These are phyloP conservation scores for Cytospora mali DNA, from an alignment of 2,329 filamentous ascomycete genomes.

Conservation along the genomic window DNA sequence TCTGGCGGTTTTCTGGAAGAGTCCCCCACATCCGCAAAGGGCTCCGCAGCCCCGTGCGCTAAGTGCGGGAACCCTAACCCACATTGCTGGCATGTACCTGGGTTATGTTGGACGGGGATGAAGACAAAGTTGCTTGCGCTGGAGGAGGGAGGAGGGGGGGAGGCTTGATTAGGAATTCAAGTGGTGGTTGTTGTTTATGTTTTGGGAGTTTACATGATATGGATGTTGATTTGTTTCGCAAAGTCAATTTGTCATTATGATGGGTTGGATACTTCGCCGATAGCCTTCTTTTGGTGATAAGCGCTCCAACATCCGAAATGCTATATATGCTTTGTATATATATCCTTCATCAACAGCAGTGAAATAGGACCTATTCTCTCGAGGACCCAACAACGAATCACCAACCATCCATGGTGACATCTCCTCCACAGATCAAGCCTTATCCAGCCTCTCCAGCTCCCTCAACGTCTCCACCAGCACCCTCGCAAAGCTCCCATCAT, in stretches of 20 bases:
- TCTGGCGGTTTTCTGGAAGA: neutral
- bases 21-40: neutral
- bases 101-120: neutral
- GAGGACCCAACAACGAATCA: neutral
- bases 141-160: too few relatives aligned
- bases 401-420: neutral
- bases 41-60: neutral
- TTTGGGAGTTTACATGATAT: too few relatives aligned
- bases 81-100: neutral
- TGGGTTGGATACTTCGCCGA: too few relatives aligned
- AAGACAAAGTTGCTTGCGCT: neutral
- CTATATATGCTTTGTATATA: neutral
- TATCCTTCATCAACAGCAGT: neutral
- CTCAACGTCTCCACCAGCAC: slow-evolving; percentile 42
- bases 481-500: slow-evolving; percentile 58
- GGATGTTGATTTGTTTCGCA: neutral
- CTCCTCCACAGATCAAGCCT: neutral
- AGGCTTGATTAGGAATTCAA: too few relatives aligned
- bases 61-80: neutral
- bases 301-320: neutral
- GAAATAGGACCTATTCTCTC: too few relatives aligned
- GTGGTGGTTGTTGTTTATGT: too few relatives aligned
- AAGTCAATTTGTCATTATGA: neutral
- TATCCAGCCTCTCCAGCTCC: slow-evolving; percentile 27
- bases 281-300: too few relatives aligned